A percentile compares a stretch with the other conserved stretches of the same genome.
phyloP scores from a whole-genome alignment of 768 basidiomycete genomes.

The Phaffia tasmanica region DNA sequence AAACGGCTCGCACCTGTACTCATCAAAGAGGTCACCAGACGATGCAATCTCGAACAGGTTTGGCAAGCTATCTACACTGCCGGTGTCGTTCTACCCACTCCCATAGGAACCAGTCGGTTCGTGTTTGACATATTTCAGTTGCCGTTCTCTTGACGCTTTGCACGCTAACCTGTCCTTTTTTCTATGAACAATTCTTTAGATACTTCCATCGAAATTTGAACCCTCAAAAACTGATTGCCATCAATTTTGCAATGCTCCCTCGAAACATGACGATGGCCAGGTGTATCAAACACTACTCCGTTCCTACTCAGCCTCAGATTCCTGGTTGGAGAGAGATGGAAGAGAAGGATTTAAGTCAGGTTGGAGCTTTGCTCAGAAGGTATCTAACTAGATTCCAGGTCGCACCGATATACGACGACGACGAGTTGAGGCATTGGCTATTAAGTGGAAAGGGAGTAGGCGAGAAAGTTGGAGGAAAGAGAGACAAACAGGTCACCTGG shows the following conservation, averaged over 20 bases:
- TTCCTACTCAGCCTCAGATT: conserved; percentile 41
- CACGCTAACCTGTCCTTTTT: neutral
- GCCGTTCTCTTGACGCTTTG: neutral
- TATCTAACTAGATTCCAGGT: conserved; percentile 83
- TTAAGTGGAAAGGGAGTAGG: conserved; percentile 67
- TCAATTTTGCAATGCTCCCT: conserved; percentile 78
- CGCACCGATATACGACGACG: conserved; percentile 57
- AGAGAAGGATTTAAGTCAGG: conserved; percentile 59
- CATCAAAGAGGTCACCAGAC: conserved; percentile 93
- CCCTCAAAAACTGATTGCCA: conserved; percentile 79
- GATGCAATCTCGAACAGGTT: conserved; percentile 73
- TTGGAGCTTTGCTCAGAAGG: conserved; percentile 56
- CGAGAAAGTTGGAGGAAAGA: conserved; percentile 43
- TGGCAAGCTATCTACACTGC: conserved; percentile 98
- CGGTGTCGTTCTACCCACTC: conserved; percentile 86
- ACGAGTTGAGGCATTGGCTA: conserved; percentile 78
- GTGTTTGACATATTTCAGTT: conserved; percentile 26
- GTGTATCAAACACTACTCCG: conserved; percentile 64
- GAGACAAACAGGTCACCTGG: conserved; percentile 50
- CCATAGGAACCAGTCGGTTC: conserved; percentile 71
- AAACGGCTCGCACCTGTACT: conserved; percentile 90
- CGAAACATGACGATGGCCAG: conserved; percentile 81
- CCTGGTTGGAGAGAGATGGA: conserved; percentile 79
- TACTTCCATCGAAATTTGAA: conserved; percentile 89
- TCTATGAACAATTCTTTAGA: conserved; percentile 39